phyloP scores from a whole-genome alignment of 495 filamentous ascomycete species.

The Penicillium cosmopolitanum region DNA sequence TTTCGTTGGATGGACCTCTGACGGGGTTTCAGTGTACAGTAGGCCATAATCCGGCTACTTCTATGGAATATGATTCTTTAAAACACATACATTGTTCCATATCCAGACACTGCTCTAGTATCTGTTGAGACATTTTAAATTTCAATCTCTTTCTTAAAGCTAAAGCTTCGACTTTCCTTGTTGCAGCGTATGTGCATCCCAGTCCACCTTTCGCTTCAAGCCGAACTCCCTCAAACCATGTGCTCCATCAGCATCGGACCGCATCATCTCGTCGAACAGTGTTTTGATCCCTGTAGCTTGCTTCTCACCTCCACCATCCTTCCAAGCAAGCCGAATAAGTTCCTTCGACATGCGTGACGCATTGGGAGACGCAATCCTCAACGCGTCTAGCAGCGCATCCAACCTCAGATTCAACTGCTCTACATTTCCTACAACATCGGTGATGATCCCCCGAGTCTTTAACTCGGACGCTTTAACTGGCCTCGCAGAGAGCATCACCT shows the following conservation, averaged over 20 bases:
- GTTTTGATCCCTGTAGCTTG: conserved; percentile 23
- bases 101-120: not conserved
- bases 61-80: conserved; percentile 13
- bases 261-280: conserved; percentile 29
- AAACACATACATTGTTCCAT: not conserved
- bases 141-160: conserved; percentile 1
- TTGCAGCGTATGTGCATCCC: conserved; percentile 18
- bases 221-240: conserved; percentile 29
- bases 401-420: conserved; percentile 9
- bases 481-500: conserved; percentile 37
- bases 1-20: conserved; percentile 6
- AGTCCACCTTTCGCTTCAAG: conserved; percentile 22
- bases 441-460: conserved; percentile 20
- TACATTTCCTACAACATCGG: conserved; percentile 17
- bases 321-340: conserved; percentile 26
- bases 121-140: not conserved
- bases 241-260: conserved; percentile 22
- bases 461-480: conserved; percentile 29
- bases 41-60: conserved; percentile 15
- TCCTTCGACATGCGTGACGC: conserved; percentile 33
- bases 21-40: conserved; percentile 24
- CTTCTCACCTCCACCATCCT: conserved; percentile 16
- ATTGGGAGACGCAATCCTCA: conserved; percentile 22
- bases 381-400: conserved; percentile 13
- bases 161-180: not conserved